A percentile compares a stretch with the other conserved stretches of the same genome.
These are phyloP conservation scores for Pulveroboletus sp. DNA, from an alignment of 768 basidiomycete species.

Conservation along the genomic window DNA sequence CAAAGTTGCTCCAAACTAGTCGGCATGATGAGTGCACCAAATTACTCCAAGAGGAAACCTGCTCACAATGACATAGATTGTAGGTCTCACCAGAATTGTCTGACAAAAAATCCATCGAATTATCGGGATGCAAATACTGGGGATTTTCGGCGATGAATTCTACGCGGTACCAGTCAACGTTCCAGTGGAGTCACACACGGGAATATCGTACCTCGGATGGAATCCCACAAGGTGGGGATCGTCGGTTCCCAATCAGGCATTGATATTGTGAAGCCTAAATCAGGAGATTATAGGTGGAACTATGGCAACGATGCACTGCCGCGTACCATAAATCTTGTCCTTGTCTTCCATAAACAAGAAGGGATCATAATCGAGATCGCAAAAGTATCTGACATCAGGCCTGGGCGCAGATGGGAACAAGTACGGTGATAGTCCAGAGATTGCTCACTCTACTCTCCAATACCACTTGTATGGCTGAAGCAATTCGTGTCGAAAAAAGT, in stretches of 20 bases:
- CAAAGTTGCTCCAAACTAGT: constrained; percentile 91
- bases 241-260: constrained; percentile 65
- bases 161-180: constrained; percentile 38
- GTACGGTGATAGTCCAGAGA: not conserved
- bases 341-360: constrained; percentile 56
- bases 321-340: constrained; percentile 49
- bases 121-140: constrained; percentile 51
- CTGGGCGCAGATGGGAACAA: constrained; percentile 18
- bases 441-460: constrained; percentile 56
- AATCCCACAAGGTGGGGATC: constrained; percentile 61
- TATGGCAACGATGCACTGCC: not conserved
- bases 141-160: constrained; percentile 57
- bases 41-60: not conserved
- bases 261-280: constrained; percentile 57
- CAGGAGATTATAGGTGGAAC: too few species aligned
- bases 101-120: constrained; percentile 63
- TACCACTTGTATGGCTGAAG: constrained; percentile 56
- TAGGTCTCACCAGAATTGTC: constrained; percentile 64
- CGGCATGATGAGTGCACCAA: not conserved
- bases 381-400: constrained; percentile 53
- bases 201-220: constrained; percentile 45
- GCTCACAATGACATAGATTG: constrained; percentile 63
- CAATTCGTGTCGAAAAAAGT: constrained; percentile 55
- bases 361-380: constrained; percentile 50
- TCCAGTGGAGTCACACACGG: constrained; percentile 29